phyloP scores from a whole-genome alignment of 257 asterid genomes.

The Capsicum baccatum region DNA sequence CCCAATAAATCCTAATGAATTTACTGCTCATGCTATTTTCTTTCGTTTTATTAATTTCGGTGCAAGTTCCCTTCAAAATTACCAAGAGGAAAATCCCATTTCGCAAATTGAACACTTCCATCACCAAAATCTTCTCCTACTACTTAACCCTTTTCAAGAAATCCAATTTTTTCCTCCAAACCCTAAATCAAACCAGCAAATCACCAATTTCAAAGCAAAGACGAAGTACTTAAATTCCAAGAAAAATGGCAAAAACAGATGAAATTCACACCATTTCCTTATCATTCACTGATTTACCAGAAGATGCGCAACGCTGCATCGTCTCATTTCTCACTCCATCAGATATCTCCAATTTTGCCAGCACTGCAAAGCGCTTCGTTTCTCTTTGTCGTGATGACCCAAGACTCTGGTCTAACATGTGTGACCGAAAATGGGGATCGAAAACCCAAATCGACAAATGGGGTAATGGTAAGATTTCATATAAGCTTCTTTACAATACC shows the following conservation, averaged over 20 bases:
- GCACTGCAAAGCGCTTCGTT: slow-evolving; percentile 69
- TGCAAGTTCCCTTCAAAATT: not conserved
- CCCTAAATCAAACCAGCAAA: not conserved
- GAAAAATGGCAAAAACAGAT: not conserved
- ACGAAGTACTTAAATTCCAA: not conserved
- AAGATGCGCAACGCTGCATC: no score
- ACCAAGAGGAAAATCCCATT: slow-evolving; percentile 15
- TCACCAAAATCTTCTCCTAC: not conserved
- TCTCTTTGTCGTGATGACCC: slow-evolving; percentile 73
- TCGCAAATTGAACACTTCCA: slow-evolving; percentile 11
- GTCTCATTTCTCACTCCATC: no score
- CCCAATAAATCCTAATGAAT: no score
- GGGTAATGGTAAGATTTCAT: slow-evolving; percentile 68
- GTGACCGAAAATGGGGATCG: slow-evolving; percentile 92
- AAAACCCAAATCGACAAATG: slow-evolving; percentile 72
- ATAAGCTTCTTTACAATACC: slow-evolving; percentile 59
- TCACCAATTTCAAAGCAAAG: not conserved
- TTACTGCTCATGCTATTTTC: no score
- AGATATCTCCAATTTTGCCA: slow-evolving; percentile 54
- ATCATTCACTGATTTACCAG: no score
- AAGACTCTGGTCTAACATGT: slow-evolving; percentile 84
- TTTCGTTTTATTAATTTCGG: not conserved
- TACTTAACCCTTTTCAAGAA: not conserved
- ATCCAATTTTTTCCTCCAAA: not conserved
- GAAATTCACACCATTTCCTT: slow-evolving; percentile 32